These are phyloP conservation scores for Dioscorea dumetorum DNA, from an alignment of 106 monocot genomes.

Conservation along the genomic window DNA sequence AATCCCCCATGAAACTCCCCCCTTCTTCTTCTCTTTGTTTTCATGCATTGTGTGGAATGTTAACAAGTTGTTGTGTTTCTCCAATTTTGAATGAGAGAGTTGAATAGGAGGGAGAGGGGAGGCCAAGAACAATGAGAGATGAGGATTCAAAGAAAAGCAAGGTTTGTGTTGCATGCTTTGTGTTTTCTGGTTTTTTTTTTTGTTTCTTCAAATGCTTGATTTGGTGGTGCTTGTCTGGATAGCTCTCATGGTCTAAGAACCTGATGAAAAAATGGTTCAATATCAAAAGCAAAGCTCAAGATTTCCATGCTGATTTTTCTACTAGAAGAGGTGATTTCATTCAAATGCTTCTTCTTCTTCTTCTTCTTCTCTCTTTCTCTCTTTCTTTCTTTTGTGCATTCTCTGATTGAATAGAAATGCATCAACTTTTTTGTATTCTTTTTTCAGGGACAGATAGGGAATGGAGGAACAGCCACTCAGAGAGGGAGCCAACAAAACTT, in stretches of 20 bases:
- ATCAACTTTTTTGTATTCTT: constrained; percentile 10
- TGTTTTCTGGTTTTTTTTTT: not conserved
- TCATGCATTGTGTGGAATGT: not conserved
- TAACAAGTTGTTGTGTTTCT: not conserved
- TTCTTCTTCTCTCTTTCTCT: no score
- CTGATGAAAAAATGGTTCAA: constrained; percentile 77
- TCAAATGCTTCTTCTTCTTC: no score
- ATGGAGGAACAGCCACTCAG: constrained; percentile 58
- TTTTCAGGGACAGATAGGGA: constrained; percentile 31
- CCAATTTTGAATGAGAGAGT: not conserved
- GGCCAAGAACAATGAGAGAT: constrained; percentile 66
- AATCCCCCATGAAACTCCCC: not conserved
- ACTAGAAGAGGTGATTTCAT: constrained; percentile 34
- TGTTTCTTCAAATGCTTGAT: not conserved
- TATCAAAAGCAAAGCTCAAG: constrained; percentile 65
- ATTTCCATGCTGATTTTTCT: constrained; percentile 59
- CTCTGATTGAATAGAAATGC: no score
- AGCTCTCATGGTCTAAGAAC: constrained; percentile 80
- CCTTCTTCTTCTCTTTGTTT: not conserved
- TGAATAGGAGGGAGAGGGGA: constrained; percentile 5
- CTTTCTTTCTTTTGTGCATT: no score
- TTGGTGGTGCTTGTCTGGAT: not conserved
- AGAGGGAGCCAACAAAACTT: constrained; percentile 36
- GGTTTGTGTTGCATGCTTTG: constrained; percentile 25
- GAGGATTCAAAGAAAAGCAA: constrained; percentile 73